Percentiles rank a stretch among this genome's conserved stretches.
Conservation (phyloP, 768 basidiomycete species). For the Suillus subaureus region DNA sequence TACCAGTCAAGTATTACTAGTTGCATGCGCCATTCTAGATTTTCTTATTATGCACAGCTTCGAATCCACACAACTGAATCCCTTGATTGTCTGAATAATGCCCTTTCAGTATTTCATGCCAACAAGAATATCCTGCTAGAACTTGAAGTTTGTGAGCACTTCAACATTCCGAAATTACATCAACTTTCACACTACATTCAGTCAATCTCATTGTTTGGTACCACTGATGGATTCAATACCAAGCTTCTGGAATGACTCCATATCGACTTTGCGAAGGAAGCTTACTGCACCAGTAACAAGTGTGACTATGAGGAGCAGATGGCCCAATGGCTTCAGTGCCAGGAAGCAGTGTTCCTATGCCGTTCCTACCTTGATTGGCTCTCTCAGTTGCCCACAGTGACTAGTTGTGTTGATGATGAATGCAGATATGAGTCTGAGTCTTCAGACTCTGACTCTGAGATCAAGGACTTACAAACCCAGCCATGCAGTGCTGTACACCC, state of each 20-base stretch:
- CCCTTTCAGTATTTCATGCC: conserved; percentile 29
- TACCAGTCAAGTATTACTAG: conserved; percentile 20
- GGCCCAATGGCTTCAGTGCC: conserved; percentile 20
- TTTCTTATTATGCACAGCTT: conserved; percentile 35
- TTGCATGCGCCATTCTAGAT: conserved; percentile 34
- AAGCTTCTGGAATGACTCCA: conserved; percentile 42
- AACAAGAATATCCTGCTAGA: conserved; percentile 31
- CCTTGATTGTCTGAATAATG: conserved; percentile 24
- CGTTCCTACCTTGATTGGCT: conserved; percentile 31
- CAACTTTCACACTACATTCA: conserved; percentile 28
- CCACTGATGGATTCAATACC: conserved; percentile 36
- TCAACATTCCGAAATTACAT: conserved; percentile 42
- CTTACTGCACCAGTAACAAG: conserved; percentile 27
- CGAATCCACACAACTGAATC: conserved; percentile 29
- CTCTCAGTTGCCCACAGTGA: too few species aligned
- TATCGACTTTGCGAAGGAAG: conserved; percentile 43
- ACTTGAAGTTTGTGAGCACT: conserved; percentile 28
- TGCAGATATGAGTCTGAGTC: too few species aligned
- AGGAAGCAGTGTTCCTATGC: conserved; percentile 35
- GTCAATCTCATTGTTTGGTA: neutral
- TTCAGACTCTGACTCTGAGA: too few species aligned
- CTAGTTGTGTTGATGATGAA: too few species aligned
- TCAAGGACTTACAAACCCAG: too few species aligned
- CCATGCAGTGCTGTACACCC: too few species aligned
- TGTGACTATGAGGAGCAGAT: conserved; percentile 29